Conservation (phyloP, 2,329 filamentous ascomycete species). For the Pyrenophora graminea region DNA sequence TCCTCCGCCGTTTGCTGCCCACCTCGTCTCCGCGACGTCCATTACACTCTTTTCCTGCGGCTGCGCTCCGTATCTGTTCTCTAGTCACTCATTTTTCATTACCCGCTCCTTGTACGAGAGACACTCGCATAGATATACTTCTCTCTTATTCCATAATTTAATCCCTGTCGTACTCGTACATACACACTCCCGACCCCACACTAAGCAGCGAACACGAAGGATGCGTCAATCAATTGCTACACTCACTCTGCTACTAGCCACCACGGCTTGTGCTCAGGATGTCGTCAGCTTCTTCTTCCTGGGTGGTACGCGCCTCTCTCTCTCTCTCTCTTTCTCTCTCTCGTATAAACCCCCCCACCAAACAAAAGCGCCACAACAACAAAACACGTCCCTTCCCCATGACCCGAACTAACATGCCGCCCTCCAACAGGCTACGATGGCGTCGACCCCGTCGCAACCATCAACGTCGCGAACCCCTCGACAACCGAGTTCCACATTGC, state of each 20-base stretch:
- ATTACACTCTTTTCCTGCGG: constrained; percentile 7
- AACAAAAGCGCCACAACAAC: background rate
- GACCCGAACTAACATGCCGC: constrained; percentile 2
- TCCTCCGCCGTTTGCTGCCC: constrained; percentile 1
- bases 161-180: background rate
- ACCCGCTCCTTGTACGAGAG: background rate
- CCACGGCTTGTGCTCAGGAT: constrained; percentile 22
- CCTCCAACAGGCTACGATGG: constrained; percentile 20
- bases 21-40: constrained; percentile 1
- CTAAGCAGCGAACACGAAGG: background rate
- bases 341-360: too few relatives aligned
- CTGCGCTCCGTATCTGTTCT: background rate
- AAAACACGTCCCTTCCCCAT: background rate
- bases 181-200: constrained; percentile 1
- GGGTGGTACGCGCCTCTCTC: constrained; percentile 17
- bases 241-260: constrained; percentile 23
- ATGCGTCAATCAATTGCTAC: constrained; percentile 31
- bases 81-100: constrained; percentile 6
- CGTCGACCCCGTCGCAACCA: constrained; percentile 27
- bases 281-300: constrained; percentile 28
- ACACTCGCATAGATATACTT: background rate
- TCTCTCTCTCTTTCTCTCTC: background rate
- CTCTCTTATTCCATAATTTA: constrained; percentile 2
- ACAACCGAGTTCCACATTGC: constrained; percentile 30
- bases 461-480: constrained; percentile 24